phyloP scores from a whole-genome alignment of 2,329 filamentous ascomycete species.

The Exophiala spinifera region DNA sequence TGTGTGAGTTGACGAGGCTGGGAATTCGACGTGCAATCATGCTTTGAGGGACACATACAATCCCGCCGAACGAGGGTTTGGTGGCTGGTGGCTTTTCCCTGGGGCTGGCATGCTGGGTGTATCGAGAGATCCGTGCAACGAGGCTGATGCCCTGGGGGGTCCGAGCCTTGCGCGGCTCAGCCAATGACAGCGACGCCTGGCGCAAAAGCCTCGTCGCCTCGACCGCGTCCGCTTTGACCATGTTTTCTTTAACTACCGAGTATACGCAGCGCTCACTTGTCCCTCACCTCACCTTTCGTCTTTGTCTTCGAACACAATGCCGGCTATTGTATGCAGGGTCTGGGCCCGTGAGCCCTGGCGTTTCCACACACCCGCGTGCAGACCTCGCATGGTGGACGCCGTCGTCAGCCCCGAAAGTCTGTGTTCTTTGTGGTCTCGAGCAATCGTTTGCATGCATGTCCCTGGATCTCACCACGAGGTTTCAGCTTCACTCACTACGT shows the following conservation, averaged over 20 bases:
- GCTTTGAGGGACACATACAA: too few relatives aligned
- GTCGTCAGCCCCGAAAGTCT: too few relatives aligned
- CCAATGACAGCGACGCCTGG: not conserved
- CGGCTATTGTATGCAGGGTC: not conserved
- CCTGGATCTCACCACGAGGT: not conserved
- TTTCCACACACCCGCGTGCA: too few relatives aligned
- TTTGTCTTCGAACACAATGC: not conserved
- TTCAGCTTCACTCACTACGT: not conserved
- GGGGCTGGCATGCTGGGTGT: too few relatives aligned
- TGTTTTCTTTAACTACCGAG: not conserved
- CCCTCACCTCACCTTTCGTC: not conserved
- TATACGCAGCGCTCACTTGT: not conserved
- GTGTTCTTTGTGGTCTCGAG: too few relatives aligned
- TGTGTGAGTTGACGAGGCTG: too few relatives aligned
- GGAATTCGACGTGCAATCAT: too few relatives aligned
- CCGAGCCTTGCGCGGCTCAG: not conserved
- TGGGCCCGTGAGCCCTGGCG: too few relatives aligned
- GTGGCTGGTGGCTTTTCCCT: too few relatives aligned
- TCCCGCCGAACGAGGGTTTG: too few relatives aligned
- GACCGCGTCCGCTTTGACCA: constrained; percentile 4
- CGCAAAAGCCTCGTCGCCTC: constrained; percentile 1
- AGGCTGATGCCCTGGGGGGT: not conserved
- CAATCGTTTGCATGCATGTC: not conserved
- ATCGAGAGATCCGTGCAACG: not conserved
- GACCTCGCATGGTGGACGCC: too few relatives aligned